Evolutionary conservation across 441 rosid genomes (phyloP), one percentile per base, ranked within the genome.

Genomic region (Biscutella laevigata): DNA sequence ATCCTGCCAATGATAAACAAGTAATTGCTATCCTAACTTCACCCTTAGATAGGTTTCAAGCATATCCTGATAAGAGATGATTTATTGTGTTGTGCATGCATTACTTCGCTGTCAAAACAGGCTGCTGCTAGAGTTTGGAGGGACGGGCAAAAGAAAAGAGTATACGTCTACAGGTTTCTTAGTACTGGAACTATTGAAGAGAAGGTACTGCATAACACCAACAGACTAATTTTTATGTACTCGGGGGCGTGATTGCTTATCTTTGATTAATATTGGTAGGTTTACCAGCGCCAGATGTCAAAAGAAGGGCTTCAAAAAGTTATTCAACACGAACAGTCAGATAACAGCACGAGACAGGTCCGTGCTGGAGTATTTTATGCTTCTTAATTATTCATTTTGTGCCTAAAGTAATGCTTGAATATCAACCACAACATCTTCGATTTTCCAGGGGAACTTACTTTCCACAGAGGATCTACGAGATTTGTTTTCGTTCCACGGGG

Each of bases 81-180:
- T 47, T 41, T 57, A 61, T 35, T 64, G 33, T 61, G 39, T 53
- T 71, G 44, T 40, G 29, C 59, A 8, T 37, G 40, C 53, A 61
- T 57, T 10, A 56, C 16, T 45, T 51, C 9, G 52, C 38, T 67
- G 50, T 64, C 50, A 33, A 59, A 71, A 26, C 65, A 92, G 99
- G 97, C 99, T 76, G 99, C 99, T 26, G 99, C 97, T 49, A 88
- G 99, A 79, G 83, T 92, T 24, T 92, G 99, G 99, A 80, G 99
- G 76, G 97, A 88, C 67, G 99, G 99, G 46, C 99, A 92, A 72
- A 88, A 92, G 83, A 92, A 88, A 75, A 82, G 99, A 75, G 99
- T 88, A 19, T 88, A 73, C 62, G 86, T 92, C 47, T 92, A 92
- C 78, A 79, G 97, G 60, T 92, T 92, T 75, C 75, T 88, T 62